Percentiles rank a stretch among this genome's conserved stretches.
phyloP scores from a whole-genome alignment of 192 early-diverging fungal genomes.

The Spizellomyces punctatus region DNA sequence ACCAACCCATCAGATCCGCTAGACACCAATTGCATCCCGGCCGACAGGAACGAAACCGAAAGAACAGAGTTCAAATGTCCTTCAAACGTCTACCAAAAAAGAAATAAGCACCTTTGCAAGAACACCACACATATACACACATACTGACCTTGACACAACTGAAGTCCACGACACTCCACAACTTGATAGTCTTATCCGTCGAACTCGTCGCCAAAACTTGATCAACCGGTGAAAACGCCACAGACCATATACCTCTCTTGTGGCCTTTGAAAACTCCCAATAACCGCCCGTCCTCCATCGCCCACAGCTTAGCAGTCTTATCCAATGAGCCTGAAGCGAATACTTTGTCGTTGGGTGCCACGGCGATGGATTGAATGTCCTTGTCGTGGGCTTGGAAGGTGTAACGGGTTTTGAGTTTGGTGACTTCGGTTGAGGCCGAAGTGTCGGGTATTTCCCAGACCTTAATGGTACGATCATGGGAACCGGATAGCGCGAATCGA shows the following conservation, averaged over 20 bases:
- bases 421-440: conserved; percentile 13
- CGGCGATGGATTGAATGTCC: conserved; percentile 91
- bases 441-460: conserved; percentile 75
- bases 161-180: conserved; percentile 91
- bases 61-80: conserved; percentile 98
- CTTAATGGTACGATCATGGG: conserved; percentile 95
- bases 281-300: conserved; percentile 74
- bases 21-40: conserved; percentile 86
- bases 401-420: conserved; percentile 68
- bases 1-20: conserved; percentile 90
- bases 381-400: conserved; percentile 96
- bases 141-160: conserved; percentile 73
- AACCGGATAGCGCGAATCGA: conserved; percentile 79
- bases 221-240: conserved; percentile 94
- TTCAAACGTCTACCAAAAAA: conserved; percentile 76
- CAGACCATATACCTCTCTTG: conserved; percentile 92
- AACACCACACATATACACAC: not conserved
- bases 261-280: conserved; percentile 88
- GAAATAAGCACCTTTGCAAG: conserved; percentile 11
- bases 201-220: conserved; percentile 90
- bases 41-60: conserved; percentile 78
- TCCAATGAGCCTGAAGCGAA: conserved; percentile 96
- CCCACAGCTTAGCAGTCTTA: conserved; percentile 87
- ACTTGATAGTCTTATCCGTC: conserved; percentile 90
- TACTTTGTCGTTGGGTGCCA: conserved; percentile 88